phyloP scores from a whole-genome alignment of 139 green algal genomes.

The Volvox africanus region DNA sequence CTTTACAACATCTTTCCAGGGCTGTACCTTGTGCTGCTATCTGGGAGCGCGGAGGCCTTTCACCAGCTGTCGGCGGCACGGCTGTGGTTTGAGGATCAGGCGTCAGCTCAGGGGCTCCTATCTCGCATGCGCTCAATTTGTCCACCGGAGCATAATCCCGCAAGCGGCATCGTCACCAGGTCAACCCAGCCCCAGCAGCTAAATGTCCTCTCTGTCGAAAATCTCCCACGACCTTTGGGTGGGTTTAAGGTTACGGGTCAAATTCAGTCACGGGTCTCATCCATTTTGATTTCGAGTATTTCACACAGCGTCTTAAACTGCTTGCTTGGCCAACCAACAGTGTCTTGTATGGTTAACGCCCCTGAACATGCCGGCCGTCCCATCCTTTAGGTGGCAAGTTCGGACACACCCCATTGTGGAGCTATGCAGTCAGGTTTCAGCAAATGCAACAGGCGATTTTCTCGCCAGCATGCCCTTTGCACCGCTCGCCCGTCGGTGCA shows the following conservation, averaged over 20 bases:
- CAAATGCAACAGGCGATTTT: constrained; percentile 28
- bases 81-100: constrained; percentile 16
- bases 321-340: no score
- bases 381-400: constrained; percentile 53
- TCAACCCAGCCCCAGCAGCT: background rate
- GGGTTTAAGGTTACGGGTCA: background rate
- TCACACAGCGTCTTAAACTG: no score
- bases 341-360: no score
- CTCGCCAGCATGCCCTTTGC: constrained; percentile 32
- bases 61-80: constrained; percentile 50
- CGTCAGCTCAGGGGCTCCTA: constrained; percentile 40
- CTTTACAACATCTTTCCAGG: background rate
- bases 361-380: background rate
- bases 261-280: no score
- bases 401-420: constrained; percentile 68
- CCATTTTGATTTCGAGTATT: no score
- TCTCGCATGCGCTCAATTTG: constrained; percentile 38
- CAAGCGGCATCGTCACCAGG: background rate
- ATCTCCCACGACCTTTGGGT: constrained; percentile 50
- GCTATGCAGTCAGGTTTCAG: constrained; percentile 60
- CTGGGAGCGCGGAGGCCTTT: constrained; percentile 64
- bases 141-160: constrained; percentile 25
- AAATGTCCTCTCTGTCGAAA: constrained; percentile 45
- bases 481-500: background rate
- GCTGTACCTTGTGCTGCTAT: constrained; percentile 74